Base-by-base conservation (phyloP, 352 stramenopile genomes). In the Pythium phragmitis region DNA sequence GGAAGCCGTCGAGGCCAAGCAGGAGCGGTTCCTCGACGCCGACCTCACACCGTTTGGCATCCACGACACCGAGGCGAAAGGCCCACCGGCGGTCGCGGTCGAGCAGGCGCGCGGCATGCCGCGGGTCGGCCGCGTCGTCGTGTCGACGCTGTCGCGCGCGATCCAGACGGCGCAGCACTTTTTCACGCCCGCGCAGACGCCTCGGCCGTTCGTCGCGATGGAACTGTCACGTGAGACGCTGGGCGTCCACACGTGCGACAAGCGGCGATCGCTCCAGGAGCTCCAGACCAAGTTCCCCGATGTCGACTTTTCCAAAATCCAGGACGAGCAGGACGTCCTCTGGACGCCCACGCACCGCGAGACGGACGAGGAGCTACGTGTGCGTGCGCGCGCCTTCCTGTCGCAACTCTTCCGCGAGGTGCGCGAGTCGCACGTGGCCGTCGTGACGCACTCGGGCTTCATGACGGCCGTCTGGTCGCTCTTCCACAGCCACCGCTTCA, bases 101-200 rank as follows among this genome's bases (percentile, higher is more conserved):
- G 85, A 88, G 61, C 56, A 85, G 14, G 60, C 67, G 28, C 63
- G 49, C 12, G 85, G 82, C 16, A 92, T 92, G 80, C 74, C 80
- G 28, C 71, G 58, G 1, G 68, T 94, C 34, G 71, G 89, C 41
- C 72, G 79, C 39, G 72, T 94, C 11, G 65, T 91, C 13, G 81
- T 94, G 13, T 94, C 81, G 13, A 80, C 82, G 33, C 67, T 94
- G 28, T 82, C 76, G 9, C 77, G 84, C 21, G 74, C 81, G 14
- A 89, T 92, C 49, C 76, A 89, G 68, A 92, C 81, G 2, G 83
- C 80, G 13, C 70, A 89, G 68, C 56, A 77, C 45, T 89, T 93
- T 52, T 88, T 91, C 60, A 39, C 60, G 0, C 52, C 70, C 5
- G 67, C 74, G 21, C 73, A 80, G 39, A 70, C 63, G 12, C 26